phyloP scores from a whole-genome alignment of 352 stramenopile species.

The Phytopythium mirpurense region DNA sequence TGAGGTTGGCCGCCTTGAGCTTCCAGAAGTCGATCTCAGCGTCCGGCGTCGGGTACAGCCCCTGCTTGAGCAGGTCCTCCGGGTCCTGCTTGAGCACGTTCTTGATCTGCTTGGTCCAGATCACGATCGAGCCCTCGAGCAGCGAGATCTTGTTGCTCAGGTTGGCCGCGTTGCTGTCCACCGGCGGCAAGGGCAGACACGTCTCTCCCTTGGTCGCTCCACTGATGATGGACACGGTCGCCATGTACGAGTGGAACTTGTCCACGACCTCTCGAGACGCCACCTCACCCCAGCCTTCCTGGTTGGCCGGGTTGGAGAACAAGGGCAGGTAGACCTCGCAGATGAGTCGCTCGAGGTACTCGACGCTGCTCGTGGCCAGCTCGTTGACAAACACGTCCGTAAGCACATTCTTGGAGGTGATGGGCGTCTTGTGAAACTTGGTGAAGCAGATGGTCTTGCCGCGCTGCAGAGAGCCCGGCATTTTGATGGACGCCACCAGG shows the following conservation, averaged over 20 bases:
- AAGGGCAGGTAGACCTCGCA: constrained; percentile 95
- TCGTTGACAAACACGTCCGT: constrained; percentile 87
- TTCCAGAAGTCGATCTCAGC: constrained; percentile 98
- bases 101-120: constrained; percentile 99
- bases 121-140: constrained; percentile 97
- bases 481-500: constrained; percentile 76
- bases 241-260: constrained; percentile 96
- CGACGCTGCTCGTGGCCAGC: constrained; percentile 87
- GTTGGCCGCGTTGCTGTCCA: constrained; percentile 79
- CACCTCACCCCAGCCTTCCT: constrained; percentile 95
- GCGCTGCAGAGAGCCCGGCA: constrained; percentile 81
- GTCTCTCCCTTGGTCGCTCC: constrained; percentile 97
- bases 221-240: constrained; percentile 94
- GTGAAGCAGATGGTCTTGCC: constrained; percentile 91
- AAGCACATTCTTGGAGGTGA: constrained; percentile 82
- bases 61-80: constrained; percentile 94
- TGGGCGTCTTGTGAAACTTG: constrained; percentile 79
- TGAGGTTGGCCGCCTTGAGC: constrained; percentile 93
- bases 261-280: constrained; percentile 96
- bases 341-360: constrained; percentile 94
- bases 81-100: constrained; percentile 98
- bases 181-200: constrained; percentile 92
- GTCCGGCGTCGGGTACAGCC: constrained; percentile 95
- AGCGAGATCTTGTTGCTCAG: constrained; percentile 93
- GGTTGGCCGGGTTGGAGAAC: constrained; percentile 94